phyloP scores from a whole-genome alignment of 495 filamentous ascomycete species.

The Penicillium ochrochloron region DNA sequence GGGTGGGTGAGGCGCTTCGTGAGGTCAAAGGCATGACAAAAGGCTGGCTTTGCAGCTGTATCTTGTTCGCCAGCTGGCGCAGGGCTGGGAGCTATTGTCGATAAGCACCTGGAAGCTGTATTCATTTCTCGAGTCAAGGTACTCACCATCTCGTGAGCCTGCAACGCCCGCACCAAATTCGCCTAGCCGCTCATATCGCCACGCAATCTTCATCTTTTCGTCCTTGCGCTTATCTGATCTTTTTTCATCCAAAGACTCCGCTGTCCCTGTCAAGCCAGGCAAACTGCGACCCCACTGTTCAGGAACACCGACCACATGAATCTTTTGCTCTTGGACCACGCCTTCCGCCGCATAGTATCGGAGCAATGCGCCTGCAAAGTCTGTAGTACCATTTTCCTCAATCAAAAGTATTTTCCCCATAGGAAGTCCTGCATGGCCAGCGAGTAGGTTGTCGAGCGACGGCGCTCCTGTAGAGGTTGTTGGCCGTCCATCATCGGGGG shows the following conservation, averaged over 20 bases:
- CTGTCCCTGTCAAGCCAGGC: constrained; percentile 68
- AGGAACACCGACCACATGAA: constrained; percentile 81
- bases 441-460: constrained; percentile 82
- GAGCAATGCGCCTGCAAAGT: constrained; percentile 84
- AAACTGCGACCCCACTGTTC: constrained; percentile 82
- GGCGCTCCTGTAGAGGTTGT: constrained; percentile 90
- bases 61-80: constrained; percentile 32
- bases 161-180: constrained; percentile 60
- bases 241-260: constrained; percentile 50
- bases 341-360: constrained; percentile 94
- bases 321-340: constrained; percentile 84
- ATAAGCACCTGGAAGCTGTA: constrained; percentile 24
- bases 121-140: constrained; percentile 8
- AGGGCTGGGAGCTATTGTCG: constrained; percentile 32
- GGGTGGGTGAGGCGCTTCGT: constrained; percentile 76
- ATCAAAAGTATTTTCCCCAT: constrained; percentile 80
- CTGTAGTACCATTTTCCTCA: constrained; percentile 93
- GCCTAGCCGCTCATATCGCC: constrained; percentile 89
- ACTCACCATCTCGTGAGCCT: constrained; percentile 57
- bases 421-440: constrained; percentile 85
- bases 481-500: constrained; percentile 82
- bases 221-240: constrained; percentile 45
- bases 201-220: constrained; percentile 98
- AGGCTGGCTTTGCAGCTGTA: constrained; percentile 45
- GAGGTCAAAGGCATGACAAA: constrained; percentile 91